Percentiles rank a stretch among this genome's conserved stretches.
These are phyloP conservation scores for Epicoccum nigrum DNA, from an alignment of 2,329 filamentous ascomycete genomes.

Conservation along the genomic window DNA sequence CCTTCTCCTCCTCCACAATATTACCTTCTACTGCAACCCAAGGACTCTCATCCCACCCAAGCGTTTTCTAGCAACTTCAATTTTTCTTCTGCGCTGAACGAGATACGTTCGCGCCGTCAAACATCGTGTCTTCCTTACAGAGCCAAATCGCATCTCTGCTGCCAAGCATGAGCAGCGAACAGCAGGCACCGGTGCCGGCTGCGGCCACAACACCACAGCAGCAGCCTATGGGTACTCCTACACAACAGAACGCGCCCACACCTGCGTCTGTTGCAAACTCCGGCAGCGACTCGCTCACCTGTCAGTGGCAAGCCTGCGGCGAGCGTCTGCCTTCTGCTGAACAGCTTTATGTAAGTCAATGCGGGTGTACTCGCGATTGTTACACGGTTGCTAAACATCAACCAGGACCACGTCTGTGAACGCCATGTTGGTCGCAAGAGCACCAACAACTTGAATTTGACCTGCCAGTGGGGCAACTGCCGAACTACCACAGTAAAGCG, in stretches of 20 bases:
- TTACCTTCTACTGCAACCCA: constrained; percentile 13
- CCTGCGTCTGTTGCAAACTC: constrained; percentile 38
- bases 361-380: constrained; percentile 9
- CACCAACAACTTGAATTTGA: constrained; percentile 97
- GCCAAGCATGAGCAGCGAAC: constrained; percentile 26
- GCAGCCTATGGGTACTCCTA: constrained; percentile 41
- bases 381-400: constrained; percentile 19
- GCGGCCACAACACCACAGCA: constrained; percentile 36
- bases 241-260: constrained; percentile 41
- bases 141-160: constrained; percentile 19
- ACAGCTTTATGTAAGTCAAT: constrained; percentile 64
- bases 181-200: constrained; percentile 30
- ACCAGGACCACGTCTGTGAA: constrained; percentile 94
- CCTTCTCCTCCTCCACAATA: constrained; percentile 12
- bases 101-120: constrained; percentile 19
- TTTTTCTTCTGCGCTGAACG: constrained; percentile 19
- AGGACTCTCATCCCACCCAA: constrained; percentile 11
- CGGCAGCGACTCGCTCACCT: constrained; percentile 56
- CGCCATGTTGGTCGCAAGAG: constrained; percentile 98
- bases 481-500: constrained; percentile 97
- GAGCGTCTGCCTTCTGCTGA: constrained; percentile 65
- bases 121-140: constrained; percentile 21
- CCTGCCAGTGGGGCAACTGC: constrained; percentile 96
- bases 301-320: constrained; percentile 68
- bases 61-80: constrained; percentile 5